Base-by-base conservation (phyloP, 2,329 filamentous ascomycete species). In the Ophiocordyceps camponoti-floridani region DNA sequence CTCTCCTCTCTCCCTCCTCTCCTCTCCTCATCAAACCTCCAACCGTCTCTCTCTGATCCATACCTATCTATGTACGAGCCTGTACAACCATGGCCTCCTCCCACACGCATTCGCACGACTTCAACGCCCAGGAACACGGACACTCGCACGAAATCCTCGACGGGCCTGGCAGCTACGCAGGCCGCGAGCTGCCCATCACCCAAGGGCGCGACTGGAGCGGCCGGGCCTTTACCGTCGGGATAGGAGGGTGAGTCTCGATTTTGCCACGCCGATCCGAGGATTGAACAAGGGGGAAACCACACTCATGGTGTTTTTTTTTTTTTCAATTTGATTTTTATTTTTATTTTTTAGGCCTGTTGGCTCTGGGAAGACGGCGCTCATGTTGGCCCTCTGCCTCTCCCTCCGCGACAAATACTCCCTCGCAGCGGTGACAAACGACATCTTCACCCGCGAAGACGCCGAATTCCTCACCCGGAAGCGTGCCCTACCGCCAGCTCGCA, bases 381-480 rank as follows among this genome's bases (percentile, higher is more conserved):
- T 98, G 89, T 79, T 95, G 11, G 82, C 84, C 37, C 83, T 96
- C 53, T 95, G 87, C 68, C 79, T 79, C 33, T 81, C 82, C 8
- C 79, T 98, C 7, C 83, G 91, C 49, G 71, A 79, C 43, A 69
- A 75, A 45, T 88, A 84, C 74, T 86, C 80, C 58, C 83, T 98
- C 56, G 91, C 91, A 1, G 91, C 87, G 48, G 89, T 98, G 19
- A 98, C 91, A 43, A 96, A 96, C 72, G 89, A 96, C 70, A 96
- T 96, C 70, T 96, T 96, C 72, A 96, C 89, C 19, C 82, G 83
- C 51, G 91, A 98, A 67, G 91, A 98, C 70, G 88, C 88, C 68
- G 91, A 96, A 64, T 98, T 98, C 68, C 79, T 98, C 26, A 94
- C 86, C 47, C 79, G 79, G 46, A 74, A 95, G 72, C 73, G 76